Conservation (phyloP, 179 eudicot species). For the Corrigiola litoralis region DNA sequence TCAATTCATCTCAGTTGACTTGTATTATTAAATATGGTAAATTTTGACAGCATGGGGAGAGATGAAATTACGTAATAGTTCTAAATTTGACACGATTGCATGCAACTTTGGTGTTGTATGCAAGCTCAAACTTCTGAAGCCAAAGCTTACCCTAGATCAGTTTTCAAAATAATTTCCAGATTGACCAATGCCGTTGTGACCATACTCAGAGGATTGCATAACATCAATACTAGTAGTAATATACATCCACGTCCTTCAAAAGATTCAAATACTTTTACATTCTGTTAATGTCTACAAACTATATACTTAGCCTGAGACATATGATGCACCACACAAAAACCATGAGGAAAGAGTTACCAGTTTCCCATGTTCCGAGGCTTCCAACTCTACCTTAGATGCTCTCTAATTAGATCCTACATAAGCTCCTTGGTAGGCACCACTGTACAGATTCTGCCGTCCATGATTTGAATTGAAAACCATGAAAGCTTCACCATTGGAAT, state of each 20-base stretch:
- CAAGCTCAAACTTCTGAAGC: background rate
- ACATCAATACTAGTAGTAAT: conserved; percentile 19
- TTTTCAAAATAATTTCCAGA: conserved; percentile 6
- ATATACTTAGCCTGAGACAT: conserved; percentile 23
- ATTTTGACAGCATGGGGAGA: background rate
- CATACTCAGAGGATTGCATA: conserved; percentile 13
- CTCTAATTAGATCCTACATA: conserved; percentile 28
- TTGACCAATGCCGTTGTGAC: conserved; percentile 12
- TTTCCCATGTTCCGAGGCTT: conserved; percentile 5
- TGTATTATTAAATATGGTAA: conserved; percentile 6
- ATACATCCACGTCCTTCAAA: conserved; percentile 23
- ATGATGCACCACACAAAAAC: conserved; percentile 10
- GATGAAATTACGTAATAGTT: background rate
- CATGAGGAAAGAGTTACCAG: conserved; percentile 15
- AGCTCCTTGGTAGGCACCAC: conserved; percentile 22
- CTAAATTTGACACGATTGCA: background rate
- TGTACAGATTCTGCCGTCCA: conserved; percentile 26
- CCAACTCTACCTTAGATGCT: background rate
- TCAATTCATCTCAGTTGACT: background rate
- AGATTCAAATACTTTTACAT: conserved; percentile 23
- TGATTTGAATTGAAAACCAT: conserved; percentile 35
- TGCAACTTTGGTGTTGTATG: background rate
- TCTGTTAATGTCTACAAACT: conserved; percentile 25
- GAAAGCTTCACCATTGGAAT: conserved; percentile 28
- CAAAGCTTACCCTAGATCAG: background rate